Base-by-base conservation (phyloP, 495 filamentous ascomycete species). In the Penicillium samsonianum region DNA sequence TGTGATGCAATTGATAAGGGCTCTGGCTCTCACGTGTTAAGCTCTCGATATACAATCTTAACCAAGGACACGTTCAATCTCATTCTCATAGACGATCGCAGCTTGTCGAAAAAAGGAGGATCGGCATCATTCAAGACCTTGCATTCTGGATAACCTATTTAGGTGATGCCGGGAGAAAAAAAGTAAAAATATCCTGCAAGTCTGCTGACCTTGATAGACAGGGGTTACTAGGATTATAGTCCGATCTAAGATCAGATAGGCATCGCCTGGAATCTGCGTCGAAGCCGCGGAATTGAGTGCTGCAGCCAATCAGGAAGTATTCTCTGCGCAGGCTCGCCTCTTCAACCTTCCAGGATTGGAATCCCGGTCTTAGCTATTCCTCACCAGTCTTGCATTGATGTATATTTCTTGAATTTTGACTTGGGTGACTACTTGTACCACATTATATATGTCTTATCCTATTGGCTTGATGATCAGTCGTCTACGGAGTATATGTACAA, bases 1-100 rank as follows among this genome's bases (percentile, higher is more conserved):
- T 10, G 61, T 62, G 60, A 60, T 60, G 57, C 60, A 63, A 58
- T 53, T 56, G 62, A 67, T 67, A 62, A 65, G 65, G 65, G 65
- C 59, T 67, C 46, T 38, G 22, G n/a, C 22, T 26, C 65, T 67
- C 65, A 67, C 65, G 65, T 67, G 65, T 44, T 8, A 17, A 17
- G 12, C n/a, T n/a, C 46, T 48, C 57, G 42, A 55, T 59, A 55
- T 44, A 26, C 38, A 45, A 54, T 33, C 30, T 33, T 33, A 4
- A 25, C 37, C 44, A 56, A 25, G 23, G 28, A 23, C 45, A 30
- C 35, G 42, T 52, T 35, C 50, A 35, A 30, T 45, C 45, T 44
- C 63, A 55, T 53, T 59, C 42, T 56, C 14, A 25, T 4, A 40
- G 55, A 46, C n/a, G 35, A 44, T 28, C 51, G 31, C 26, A 50